A percentile compares a stretch with the other conserved stretches of the same genome.
phyloP scores from a whole-genome alignment of 2,329 filamentous ascomycete genomes.

The Aspergillus niger region DNA sequence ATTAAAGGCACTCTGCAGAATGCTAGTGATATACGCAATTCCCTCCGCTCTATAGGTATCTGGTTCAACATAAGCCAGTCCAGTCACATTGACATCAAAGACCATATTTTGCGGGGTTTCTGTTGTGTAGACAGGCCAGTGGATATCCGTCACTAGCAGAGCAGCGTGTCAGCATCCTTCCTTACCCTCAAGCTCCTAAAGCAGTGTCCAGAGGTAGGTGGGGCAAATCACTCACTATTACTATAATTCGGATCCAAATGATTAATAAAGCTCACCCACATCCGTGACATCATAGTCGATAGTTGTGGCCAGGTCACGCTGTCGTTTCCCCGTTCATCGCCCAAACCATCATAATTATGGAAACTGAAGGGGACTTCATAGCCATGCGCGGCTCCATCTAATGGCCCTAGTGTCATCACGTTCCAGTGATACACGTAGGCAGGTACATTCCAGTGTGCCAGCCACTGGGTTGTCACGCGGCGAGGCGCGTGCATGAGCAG shows the following conservation, averaged over 20 bases:
- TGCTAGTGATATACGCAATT: slow-evolving; percentile 3
- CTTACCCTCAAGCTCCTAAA: background rate
- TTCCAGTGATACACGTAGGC: slow-evolving; percentile 20
- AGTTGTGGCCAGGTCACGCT: background rate
- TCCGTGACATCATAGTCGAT: slow-evolving; percentile 10
- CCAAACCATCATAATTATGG: slow-evolving; percentile 9
- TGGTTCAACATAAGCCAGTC: slow-evolving; percentile 3
- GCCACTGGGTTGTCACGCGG: slow-evolving; percentile 13
- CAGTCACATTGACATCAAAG: slow-evolving; percentile 9
- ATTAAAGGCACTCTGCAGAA: background rate
- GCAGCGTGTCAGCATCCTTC: background rate
- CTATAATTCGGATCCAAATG: slow-evolving; percentile 9
- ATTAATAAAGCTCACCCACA: slow-evolving; percentile 17
- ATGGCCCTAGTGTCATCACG: slow-evolving; percentile 9
- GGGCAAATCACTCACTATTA: background rate
- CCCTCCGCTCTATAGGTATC: slow-evolving; percentile 11
- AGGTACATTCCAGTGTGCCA: slow-evolving; percentile 8
- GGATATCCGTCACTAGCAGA: background rate
- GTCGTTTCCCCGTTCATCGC: background rate
- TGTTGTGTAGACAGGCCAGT: slow-evolving; percentile 13
- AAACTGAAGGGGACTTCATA: slow-evolving; percentile 15
- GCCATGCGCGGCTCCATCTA: slow-evolving; percentile 14
- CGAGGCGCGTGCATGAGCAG: slow-evolving; percentile 16
- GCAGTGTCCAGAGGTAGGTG: background rate
- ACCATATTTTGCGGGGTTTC: slow-evolving; percentile 7